These are phyloP conservation scores for Aspergillus wentii DNA, from an alignment of 495 filamentous ascomycete species.

Conservation along the genomic window DNA sequence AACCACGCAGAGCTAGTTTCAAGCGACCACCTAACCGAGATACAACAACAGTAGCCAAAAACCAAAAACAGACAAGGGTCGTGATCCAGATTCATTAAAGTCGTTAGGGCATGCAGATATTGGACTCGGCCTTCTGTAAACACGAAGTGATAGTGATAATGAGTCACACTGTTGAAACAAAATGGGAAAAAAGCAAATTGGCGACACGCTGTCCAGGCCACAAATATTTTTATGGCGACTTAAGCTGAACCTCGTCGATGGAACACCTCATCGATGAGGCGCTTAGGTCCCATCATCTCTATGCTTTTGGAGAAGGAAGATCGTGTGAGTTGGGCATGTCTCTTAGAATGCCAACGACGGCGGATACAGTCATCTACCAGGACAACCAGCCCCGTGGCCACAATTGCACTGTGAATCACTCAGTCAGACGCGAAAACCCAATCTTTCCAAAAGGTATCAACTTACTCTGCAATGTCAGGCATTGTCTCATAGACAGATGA, in stretches of 20 bases:
- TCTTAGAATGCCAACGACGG: conserved; percentile 67
- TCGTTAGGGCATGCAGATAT: too few relatives aligned
- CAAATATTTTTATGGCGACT: conserved; percentile 6
- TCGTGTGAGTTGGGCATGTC: conserved; percentile 52
- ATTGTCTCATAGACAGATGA: conserved; percentile 55
- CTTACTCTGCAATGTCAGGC: conserved; percentile 92
- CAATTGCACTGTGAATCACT: conserved; percentile 61
- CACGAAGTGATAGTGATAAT: too few relatives aligned
- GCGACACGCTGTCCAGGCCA: too few relatives aligned
- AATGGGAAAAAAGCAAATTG: too few relatives aligned
- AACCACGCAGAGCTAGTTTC: too few relatives aligned
- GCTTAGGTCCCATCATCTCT: conserved; percentile 64
- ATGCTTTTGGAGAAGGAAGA: conserved; percentile 55
- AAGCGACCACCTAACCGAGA: too few relatives aligned
- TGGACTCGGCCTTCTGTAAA: too few relatives aligned
- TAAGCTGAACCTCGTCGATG: conserved; percentile 48
- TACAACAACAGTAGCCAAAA: too few relatives aligned
- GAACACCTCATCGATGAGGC: conserved; percentile 76
- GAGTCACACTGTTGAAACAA: too few relatives aligned
- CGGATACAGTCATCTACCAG: conserved; percentile 92
- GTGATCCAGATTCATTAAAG: too few relatives aligned
- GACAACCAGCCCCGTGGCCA: conserved; percentile 83
- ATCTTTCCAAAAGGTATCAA: too few relatives aligned
- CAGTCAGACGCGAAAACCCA: conserved; percentile 19
- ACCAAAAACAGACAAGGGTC: too few relatives aligned